A percentile compares a stretch with the other conserved stretches of the same genome.
These are phyloP conservation scores for Boletus mariae DNA, from an alignment of 1,284 basidiomycete species.

Conservation along the genomic window DNA sequence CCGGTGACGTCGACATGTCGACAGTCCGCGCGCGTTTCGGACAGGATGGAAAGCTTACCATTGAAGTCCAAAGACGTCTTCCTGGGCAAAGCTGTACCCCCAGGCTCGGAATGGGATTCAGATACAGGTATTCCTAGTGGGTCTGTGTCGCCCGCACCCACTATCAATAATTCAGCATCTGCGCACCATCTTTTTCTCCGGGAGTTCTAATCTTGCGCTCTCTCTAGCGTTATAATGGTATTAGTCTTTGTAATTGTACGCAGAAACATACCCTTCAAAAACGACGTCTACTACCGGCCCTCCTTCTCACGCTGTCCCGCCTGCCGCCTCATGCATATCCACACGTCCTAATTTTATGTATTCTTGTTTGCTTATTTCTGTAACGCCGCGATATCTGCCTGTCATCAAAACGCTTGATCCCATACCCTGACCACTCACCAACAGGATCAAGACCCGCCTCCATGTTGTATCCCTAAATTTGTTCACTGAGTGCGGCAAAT, in stretches of 20 bases:
- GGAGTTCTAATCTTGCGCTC: slow-evolving; percentile 6
- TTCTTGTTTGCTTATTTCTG: slow-evolving; percentile 6
- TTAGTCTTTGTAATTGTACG: slow-evolving; percentile 25
- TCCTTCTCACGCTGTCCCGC: slow-evolving; percentile 4
- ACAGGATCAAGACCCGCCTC: slow-evolving; percentile 8
- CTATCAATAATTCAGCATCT: slow-evolving; percentile 3
- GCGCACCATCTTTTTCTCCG: neutral
- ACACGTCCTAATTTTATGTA: slow-evolving; percentile 11
- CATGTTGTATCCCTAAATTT: neutral
- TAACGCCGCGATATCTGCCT: slow-evolving; percentile 4
- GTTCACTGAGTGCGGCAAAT: neutral
- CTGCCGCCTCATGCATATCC: neutral
- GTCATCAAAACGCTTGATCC: neutral
- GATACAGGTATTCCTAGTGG: slow-evolving; percentile 26
- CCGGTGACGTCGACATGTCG: slow-evolving; percentile 46
- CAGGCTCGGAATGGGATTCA: slow-evolving; percentile 29
- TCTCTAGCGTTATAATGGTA: slow-evolving; percentile 23
- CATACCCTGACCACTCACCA: slow-evolving; percentile 2
- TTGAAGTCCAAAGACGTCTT: slow-evolving; percentile 37
- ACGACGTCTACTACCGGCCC: neutral
- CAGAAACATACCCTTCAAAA: slow-evolving; percentile 15
- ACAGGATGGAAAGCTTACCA: slow-evolving; percentile 39
- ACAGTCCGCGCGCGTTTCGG: slow-evolving; percentile 46
- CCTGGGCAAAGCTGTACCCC: slow-evolving; percentile 25
- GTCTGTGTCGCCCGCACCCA: slow-evolving; percentile 1